Evolutionary conservation across 805 yeast species (phyloP), one percentile per base, ranked within the genome.

Genomic region (Dipodascus albidus): DNA sequence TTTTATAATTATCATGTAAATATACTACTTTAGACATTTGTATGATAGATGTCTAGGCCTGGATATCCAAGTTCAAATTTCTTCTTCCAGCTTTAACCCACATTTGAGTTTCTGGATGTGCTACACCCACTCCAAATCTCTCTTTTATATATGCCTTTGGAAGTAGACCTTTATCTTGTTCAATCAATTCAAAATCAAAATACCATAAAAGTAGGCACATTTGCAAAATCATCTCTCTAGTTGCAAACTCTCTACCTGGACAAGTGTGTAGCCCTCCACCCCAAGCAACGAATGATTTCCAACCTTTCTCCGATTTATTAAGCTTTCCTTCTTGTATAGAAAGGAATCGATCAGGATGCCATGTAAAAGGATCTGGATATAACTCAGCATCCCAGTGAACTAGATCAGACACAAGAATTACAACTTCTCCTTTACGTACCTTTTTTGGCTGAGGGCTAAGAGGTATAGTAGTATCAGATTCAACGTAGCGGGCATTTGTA

Each of bases 381-480:
- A 38, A 8, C n/a, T 38, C 44, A 38, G 44, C 44, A 14, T 38
- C 44, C 44, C 44, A 38, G 20, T 38, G 44, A 38, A 38, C n/a
- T 6, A 38, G 15, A 38, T 38, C 44, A 6, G 44, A 4, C n/a
- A 38, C 44, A 17, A 38, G 17, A 38, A 38, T 38, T 4, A 38
- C 44, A 14, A 38, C n/a, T 17, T 38, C 44, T 4, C 44, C 44
- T 38, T 38, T 38, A 8, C 20, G 17, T 11, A 38, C 44, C 6
- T 11, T 38, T 38, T 38, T 38, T 4, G 20, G 6, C 17, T 38
- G 44, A 6, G 17, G 6, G 17, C 44, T 17, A 14, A 38, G 9
- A 14, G 44, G 44, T 11, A 38, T 38, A 14, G 9, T 19, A n/a
- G 44, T 38, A 38, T 38, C 44, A 6, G 44, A 38, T 14, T 38